A percentile compares a stretch with the other conserved stretches of the same genome.
Evolutionary conservation across 805 yeast genomes (phyloP).

Genomic region (Geotrichum ghanense): DNA sequence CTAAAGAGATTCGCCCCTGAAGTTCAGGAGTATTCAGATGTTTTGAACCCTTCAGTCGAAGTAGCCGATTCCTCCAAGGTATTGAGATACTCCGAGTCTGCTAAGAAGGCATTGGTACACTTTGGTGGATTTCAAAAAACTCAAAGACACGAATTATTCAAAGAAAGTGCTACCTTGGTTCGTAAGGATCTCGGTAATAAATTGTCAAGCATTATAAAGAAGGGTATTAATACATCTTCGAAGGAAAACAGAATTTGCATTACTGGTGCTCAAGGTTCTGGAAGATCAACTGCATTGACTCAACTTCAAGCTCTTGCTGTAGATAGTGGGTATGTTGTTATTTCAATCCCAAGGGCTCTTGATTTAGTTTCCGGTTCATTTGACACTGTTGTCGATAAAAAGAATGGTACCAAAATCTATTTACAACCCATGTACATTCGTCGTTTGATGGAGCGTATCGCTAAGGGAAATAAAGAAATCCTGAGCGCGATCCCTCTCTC

Average conservation of each 20-base stretch:
- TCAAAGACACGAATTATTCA: slow-evolving; percentile 59
- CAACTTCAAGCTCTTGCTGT: slow-evolving; percentile 55
- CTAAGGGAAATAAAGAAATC: slow-evolving; percentile 33
- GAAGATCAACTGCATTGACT: slow-evolving; percentile 62
- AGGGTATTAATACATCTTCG: slow-evolving; percentile 22
- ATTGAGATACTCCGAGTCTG: slow-evolving; percentile 29
- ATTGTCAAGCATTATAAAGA: slow-evolving; percentile 18
- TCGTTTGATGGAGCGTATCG: slow-evolving; percentile 42
- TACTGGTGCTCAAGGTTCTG: slow-evolving; percentile 66
- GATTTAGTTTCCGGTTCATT: slow-evolving; percentile 58
- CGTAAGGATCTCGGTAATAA: slow-evolving; percentile 29
- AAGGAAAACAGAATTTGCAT: slow-evolving; percentile 40
- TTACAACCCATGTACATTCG: slow-evolving; percentile 74
- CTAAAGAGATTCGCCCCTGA: neutral
- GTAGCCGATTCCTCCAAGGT: slow-evolving; percentile 9
- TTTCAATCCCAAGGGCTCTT: slow-evolving; percentile 56
- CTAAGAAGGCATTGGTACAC: slow-evolving; percentile 34
- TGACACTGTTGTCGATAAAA: slow-evolving; percentile 50
- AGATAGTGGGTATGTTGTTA: slow-evolving; percentile 31
- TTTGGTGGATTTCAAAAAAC: slow-evolving; percentile 56
- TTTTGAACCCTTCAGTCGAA: neutral
- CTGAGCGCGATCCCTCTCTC: slow-evolving; percentile 28
- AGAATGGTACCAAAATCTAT: slow-evolving; percentile 32
- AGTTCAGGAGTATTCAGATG: neutral
- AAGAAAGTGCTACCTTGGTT: slow-evolving; percentile 47